A percentile compares a stretch with the other conserved stretches of the same genome.
Evolutionary conservation across 2,329 filamentous ascomycete species (phyloP).

Genomic region (Hymenoscyphus infarciens): DNA sequence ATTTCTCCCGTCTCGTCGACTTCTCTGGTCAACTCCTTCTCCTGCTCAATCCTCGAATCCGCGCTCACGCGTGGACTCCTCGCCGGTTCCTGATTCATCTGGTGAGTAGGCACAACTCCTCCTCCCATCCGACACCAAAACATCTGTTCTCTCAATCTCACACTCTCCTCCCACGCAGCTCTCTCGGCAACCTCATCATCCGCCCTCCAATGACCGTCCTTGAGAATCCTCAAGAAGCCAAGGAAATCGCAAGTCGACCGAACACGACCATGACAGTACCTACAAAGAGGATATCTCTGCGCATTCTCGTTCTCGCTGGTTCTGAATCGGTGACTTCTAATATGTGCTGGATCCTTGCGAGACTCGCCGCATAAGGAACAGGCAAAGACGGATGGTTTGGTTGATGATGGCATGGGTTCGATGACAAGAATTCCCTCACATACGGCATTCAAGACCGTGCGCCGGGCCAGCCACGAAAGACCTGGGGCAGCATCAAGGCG

Average conservation of each 20-base stretch:
- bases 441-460: slow-evolving; percentile 78
- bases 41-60: slow-evolving; percentile 31
- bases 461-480: slow-evolving; percentile 87
- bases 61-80: slow-evolving; percentile 31
- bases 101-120: slow-evolving; percentile 67
- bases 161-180: slow-evolving; percentile 90
- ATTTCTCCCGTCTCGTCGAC: slow-evolving; percentile 32
- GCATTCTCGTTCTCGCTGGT: slow-evolving; percentile 83
- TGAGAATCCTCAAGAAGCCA: slow-evolving; percentile 84
- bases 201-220: slow-evolving; percentile 86
- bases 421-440: slow-evolving; percentile 83
- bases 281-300: slow-evolving; percentile 85
- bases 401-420: slow-evolving; percentile 70
- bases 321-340: slow-evolving; percentile 82
- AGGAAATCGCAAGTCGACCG: slow-evolving; percentile 90
- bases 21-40: slow-evolving; percentile 31
- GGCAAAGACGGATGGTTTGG: slow-evolving; percentile 39
- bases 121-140: slow-evolving; percentile 95
- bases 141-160: slow-evolving; percentile 86
- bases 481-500: slow-evolving; percentile 86
- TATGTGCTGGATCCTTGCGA: slow-evolving; percentile 65
- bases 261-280: slow-evolving; percentile 79
- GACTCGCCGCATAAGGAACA: slow-evolving; percentile 89
- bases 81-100: slow-evolving; percentile 22
- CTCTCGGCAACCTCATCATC: slow-evolving; percentile 82